Evolutionary conservation across 2,329 filamentous ascomycete species (phyloP).

Genomic region (Dothiorella sarmentorum): DNA sequence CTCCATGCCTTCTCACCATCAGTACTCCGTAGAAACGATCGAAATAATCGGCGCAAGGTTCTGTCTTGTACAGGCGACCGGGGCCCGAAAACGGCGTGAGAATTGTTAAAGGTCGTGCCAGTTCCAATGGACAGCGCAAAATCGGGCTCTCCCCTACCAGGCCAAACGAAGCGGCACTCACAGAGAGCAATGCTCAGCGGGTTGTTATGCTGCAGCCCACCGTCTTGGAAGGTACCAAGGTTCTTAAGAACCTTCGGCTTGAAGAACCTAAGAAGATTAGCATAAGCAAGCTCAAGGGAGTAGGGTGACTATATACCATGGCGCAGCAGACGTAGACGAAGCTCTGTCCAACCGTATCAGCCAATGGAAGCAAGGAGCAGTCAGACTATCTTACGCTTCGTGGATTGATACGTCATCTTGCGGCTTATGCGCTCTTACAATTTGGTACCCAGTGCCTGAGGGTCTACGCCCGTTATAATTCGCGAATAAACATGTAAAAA

Average conservation of each 20-base stretch:
- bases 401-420: slow-evolving; percentile 24
- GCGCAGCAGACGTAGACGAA: slow-evolving; percentile 28
- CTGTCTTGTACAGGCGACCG: slow-evolving; percentile 25
- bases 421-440: slow-evolving; percentile 23
- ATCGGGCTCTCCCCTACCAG: slow-evolving; percentile 23
- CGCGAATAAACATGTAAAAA: slow-evolving; percentile 26
- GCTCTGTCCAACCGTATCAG: no score
- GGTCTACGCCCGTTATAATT: slow-evolving; percentile 29
- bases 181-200: slow-evolving; percentile 25
- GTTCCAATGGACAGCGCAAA: slow-evolving; percentile 29
- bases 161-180: slow-evolving; percentile 27
- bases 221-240: slow-evolving; percentile 29
- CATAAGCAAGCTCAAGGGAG: no score
- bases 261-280: no score
- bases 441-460: slow-evolving; percentile 20
- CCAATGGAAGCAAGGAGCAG: background rate
- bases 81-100: slow-evolving; percentile 19
- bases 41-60: slow-evolving; percentile 23
- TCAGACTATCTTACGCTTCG: slow-evolving; percentile 24
- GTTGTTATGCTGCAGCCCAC: slow-evolving; percentile 30
- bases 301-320: no score
- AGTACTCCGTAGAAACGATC: slow-evolving; percentile 24
- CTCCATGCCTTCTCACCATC: slow-evolving; percentile 27
- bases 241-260: slow-evolving; percentile 25
- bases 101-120: slow-evolving; percentile 19